Conservation (phyloP, 805 yeast species). For the Monosporozyma servazzii region DNA sequence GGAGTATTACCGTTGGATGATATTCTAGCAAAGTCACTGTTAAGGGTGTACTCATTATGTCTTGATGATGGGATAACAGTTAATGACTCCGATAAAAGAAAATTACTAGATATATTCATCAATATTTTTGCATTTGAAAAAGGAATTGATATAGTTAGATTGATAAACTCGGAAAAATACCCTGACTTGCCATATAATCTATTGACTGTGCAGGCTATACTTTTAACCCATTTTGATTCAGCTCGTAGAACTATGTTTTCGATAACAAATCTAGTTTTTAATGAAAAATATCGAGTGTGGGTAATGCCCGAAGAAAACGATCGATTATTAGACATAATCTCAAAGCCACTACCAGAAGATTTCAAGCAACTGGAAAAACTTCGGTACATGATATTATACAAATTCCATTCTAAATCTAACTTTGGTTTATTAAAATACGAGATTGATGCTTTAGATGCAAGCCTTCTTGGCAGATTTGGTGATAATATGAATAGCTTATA, state of each 20-base stretch:
- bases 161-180: not conserved
- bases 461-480: conserved; percentile 5
- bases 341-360: conserved; percentile 10
- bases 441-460: conserved; percentile 8
- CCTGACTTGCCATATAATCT: conserved; percentile 3
- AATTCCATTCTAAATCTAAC: conserved; percentile 1
- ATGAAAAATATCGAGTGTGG: conserved; percentile 10
- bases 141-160: conserved; percentile 9
- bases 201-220: conserved; percentile 13
- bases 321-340: conserved; percentile 1
- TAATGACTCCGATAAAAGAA: not conserved
- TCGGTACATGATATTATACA: conserved; percentile 9
- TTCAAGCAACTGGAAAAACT: conserved; percentile 18
- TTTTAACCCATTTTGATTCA: conserved; percentile 16
- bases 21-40: conserved; percentile 11
- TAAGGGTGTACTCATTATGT: conserved; percentile 18
- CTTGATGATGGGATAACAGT: not conserved
- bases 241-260: conserved; percentile 10
- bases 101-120: conserved; percentile 8
- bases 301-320: conserved; percentile 4
- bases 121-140: conserved; percentile 15
- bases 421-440: conserved; percentile 5
- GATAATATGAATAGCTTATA: conserved; percentile 6
- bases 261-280: not conserved
- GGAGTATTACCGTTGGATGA: conserved; percentile 8